A percentile compares a stretch with the other conserved stretches of the same genome.
Evolutionary conservation across 441 rosid genomes (phyloP).

Genomic region (Capsella rubella): DNA sequence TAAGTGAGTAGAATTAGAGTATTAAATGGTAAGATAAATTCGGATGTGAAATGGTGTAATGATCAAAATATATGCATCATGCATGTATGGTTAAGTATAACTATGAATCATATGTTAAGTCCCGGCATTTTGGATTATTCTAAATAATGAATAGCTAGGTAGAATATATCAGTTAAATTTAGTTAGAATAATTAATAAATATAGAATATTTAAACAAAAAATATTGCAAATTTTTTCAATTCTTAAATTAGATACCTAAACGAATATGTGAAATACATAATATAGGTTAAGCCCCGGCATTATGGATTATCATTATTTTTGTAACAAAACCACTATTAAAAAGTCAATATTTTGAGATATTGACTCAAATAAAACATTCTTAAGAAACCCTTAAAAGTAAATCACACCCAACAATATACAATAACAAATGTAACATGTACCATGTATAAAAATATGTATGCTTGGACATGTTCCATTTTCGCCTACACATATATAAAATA

Average conservation of each 20-base stretch:
- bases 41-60: too few relatives aligned
- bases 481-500: conserved; percentile 18
- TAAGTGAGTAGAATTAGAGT: neutral
- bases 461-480: conserved; percentile 19
- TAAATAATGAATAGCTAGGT: too few relatives aligned
- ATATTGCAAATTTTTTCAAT: neutral
- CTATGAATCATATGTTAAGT: too few relatives aligned
- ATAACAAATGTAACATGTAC: neutral
- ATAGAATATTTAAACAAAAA: neutral
- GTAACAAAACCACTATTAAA: neutral
- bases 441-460: conserved; percentile 2
- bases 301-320: neutral
- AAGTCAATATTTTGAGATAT: neutral
- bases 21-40: too few relatives aligned
- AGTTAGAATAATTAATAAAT: neutral
- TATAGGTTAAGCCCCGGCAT: neutral
- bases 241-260: too few relatives aligned
- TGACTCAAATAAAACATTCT: neutral
- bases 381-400: neutral
- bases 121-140: too few relatives aligned
- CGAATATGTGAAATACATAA: neutral
- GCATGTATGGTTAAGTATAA: too few relatives aligned
- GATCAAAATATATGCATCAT: too few relatives aligned
- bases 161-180: neutral
- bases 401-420: neutral